Conservation (phyloP, 2,329 filamentous ascomycete genomes). For the Diaporthe vexans region DNA sequence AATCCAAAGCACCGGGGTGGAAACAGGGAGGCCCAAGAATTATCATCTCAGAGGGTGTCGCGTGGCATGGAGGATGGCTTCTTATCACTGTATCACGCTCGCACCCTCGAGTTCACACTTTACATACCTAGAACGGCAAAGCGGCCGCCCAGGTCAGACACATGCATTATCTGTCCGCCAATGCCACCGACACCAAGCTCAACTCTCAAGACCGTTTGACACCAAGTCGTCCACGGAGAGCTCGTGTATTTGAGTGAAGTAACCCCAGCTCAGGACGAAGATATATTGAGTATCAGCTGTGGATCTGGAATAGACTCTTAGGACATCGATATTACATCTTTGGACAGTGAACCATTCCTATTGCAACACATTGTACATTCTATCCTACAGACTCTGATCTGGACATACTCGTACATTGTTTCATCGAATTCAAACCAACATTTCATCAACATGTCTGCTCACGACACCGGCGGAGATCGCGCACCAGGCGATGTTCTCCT, state of each 20-base stretch:
- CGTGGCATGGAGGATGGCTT: not conserved
- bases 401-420: not conserved
- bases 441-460: not conserved
- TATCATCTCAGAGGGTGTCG: not conserved
- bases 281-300: not conserved
- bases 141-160: not conserved
- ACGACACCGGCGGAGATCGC: not conserved
- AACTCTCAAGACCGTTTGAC: not conserved
- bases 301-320: not conserved
- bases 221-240: not conserved
- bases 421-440: not conserved
- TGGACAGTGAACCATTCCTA: not conserved
- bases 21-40: not conserved
- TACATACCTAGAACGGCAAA: slow-evolving; percentile 9
- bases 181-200: not conserved
- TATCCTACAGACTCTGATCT: not conserved
- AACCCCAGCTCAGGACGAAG: not conserved
- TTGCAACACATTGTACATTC: not conserved
- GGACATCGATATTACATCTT: not conserved
- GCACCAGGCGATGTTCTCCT: slow-evolving; percentile 23
- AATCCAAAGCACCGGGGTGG: not conserved
- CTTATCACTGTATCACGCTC: slow-evolving; percentile 1
- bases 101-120: not conserved
- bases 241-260: slow-evolving; percentile 10
- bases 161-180: not conserved